Evolutionary conservation across 2,329 filamentous ascomycete genomes (phyloP), one percentile per base, ranked within the genome.

Genomic region (Alternaria dauci): DNA sequence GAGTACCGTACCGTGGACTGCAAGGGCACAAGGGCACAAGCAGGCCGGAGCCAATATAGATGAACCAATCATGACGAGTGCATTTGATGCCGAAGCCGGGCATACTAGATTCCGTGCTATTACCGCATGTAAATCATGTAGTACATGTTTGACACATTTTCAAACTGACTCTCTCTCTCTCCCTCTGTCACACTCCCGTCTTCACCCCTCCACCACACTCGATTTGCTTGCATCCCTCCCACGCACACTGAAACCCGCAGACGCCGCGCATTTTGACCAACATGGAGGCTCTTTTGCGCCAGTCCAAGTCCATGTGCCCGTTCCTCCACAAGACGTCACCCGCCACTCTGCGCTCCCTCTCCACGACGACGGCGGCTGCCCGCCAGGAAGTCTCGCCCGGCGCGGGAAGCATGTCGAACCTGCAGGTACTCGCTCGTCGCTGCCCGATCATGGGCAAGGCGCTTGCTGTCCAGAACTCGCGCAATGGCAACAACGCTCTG

Each of bases 371-470:
- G 61, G 86, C 91, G 55, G 88, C 57, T 28, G 46, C 82, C 76
- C 87, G 82, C 75, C 86, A 84, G 70, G 87, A 88, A 78, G 85
- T 86, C 64, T 91, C 91, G 55, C 90, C 89, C 58, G 91, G 93
- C 74, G 94, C 94, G 69, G 93, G 94, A 74, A 93, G 92, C 81
- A 97, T 98, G 88, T 97, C 93, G 76, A 98, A 97, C 83, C 87
- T 99, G 74, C 95, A 98, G 84, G 88, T 95, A 70, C 89, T 96
- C 76, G 95, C 93, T 74, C 90, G 93, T 77, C 93, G 94, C 80
- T 99, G 95, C 87, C 95, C 95, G 60, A 91, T 99, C 80, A 99
- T 99, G 95, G 94, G 94, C 80, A 96, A 97, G 86, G 95, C 95
- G 42, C 88, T 99, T 79, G 91, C 93, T 63, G 90, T 97, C 39